Evolutionary conservation across 73 alveolate species (phyloP), one percentile per base, ranked within the genome.

Genomic region (Diophrys appendiculata): DNA sequence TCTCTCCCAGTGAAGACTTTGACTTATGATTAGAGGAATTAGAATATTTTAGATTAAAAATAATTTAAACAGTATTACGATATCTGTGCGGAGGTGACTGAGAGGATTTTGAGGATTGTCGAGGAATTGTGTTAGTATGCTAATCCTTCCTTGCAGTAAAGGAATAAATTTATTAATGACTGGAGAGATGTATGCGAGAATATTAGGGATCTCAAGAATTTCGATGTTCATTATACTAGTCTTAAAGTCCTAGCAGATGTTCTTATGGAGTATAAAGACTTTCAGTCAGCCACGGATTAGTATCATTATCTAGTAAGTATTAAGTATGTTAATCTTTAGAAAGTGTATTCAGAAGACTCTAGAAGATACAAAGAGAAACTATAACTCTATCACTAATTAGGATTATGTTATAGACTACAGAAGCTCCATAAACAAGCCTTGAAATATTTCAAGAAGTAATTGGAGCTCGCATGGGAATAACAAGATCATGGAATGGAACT

Each of bases 321-420:
- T 1, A 25, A 3, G 3, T 70, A 23, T 65, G 28, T 11, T 13
- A 33, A 68, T 27, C 30, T 11, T 25, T 69, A 79, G 89, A 74
- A 82, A 65, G 73, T 71, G 54, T 82, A 54, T 33, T 56, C 74
- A 26, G 90, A 82, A 64, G 90, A 72, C 52, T 27, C 5, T 23
- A 30, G 26, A 24, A 25, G 34, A 33, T 73, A 56, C 55, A 82
- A 77, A 65, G 92, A 84, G 28, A 84, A 84, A 60, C 64, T 84
- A 80, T 30, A 54, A 2, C 43, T 69, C 29, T 84, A 76, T 69
- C 24, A 73, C 18, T 55, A 84, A 54, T 56, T 84, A 32, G 92
- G 87, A 2, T 76, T 73, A 72, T 84, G 92, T 76, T 84, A 77
- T 81, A 84, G 92, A 69, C 78, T 84, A 0, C 65, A 33, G 52